Evolutionary conservation across 2,329 filamentous ascomycete genomes (phyloP), one percentile per base, ranked within the genome.

Genomic region (Stachybotrys elegans): DNA sequence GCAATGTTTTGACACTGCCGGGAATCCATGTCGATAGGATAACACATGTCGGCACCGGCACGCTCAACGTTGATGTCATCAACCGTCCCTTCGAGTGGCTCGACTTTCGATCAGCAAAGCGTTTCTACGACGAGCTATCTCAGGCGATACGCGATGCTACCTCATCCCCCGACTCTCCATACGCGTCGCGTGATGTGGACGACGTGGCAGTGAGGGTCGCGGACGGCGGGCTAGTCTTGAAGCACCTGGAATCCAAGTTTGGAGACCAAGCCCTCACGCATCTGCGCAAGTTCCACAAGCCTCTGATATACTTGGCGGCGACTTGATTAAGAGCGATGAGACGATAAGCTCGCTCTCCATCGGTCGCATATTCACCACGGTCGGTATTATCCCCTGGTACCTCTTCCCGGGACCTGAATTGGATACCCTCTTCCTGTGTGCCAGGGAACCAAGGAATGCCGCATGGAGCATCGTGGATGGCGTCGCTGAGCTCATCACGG

Each of bases 51-150:
- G 59, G 61, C 1, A 20, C 40, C 6, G 42, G 40, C 2, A 29
- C 47, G 5, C 43, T 59, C 9, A 5, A 17, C 2, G 23, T 25
- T 39, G 55, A 2, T 21, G 17, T 1, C 22, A 38, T 9, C 4
- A 6, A 1, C 29, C 31, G 8, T 14, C 43, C 4, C 20, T 42
- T 5, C 14, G 14, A 50, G 3, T 42, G 51, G 6, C 32, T 60
- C 12, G 55, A 63, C 3, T 56, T 51, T 42, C 44, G 42, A n/a
- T 54, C 50, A 1, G 50, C 54, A 4, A 50, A 42, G 7, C 34
- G 29, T 3, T 57, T 60, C 16, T 56, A 58, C 13, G 55, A 58
- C 11, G 59, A 65, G 34, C 39, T 55, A n/a, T 39, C 36, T 9
- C 16, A 39, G 11, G n/a, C 23, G 5, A 23, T 39, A 9, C 13